phyloP scores from a whole-genome alignment of 176 grass and related monocot species.

The Hyparrhenia diplandra region DNA sequence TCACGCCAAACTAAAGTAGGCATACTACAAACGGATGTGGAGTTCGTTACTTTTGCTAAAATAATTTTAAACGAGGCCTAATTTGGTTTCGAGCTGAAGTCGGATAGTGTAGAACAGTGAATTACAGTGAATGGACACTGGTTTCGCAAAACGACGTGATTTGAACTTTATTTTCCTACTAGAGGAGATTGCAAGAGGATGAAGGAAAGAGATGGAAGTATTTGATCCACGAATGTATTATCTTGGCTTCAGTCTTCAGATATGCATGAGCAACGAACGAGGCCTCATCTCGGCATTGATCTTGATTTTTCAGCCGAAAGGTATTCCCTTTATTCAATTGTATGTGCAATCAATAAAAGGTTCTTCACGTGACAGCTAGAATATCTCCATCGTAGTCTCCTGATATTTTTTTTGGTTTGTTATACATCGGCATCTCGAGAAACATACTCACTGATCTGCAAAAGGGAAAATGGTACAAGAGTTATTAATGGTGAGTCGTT shows the following conservation, averaged over 20 bases:
- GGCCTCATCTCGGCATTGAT: background rate
- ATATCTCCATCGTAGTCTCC: background rate
- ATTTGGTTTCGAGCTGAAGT: background rate
- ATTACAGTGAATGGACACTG: background rate
- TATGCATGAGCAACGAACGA: background rate
- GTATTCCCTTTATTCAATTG: background rate
- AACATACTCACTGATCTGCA: background rate
- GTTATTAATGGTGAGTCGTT: background rate
- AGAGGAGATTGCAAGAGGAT: background rate
- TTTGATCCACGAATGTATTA: slow-evolving; percentile 8
- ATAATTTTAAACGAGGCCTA: too few relatives aligned
- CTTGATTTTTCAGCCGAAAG: background rate
- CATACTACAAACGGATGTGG: too few relatives aligned
- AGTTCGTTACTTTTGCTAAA: too few relatives aligned
- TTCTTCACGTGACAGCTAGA: background rate
- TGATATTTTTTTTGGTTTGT: slow-evolving; percentile 25
- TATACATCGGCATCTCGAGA: background rate
- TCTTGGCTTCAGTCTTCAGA: slow-evolving; percentile 29
- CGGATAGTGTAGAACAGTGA: background rate
- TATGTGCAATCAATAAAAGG: background rate
- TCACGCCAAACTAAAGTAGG: too few relatives aligned
- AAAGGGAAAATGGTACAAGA: background rate
- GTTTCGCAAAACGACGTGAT: background rate
- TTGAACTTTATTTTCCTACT: background rate
- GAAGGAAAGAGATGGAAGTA: background rate